Conservation (phyloP, 306 rosid species). For the Cyamopsis tetragonoloba region DNA sequence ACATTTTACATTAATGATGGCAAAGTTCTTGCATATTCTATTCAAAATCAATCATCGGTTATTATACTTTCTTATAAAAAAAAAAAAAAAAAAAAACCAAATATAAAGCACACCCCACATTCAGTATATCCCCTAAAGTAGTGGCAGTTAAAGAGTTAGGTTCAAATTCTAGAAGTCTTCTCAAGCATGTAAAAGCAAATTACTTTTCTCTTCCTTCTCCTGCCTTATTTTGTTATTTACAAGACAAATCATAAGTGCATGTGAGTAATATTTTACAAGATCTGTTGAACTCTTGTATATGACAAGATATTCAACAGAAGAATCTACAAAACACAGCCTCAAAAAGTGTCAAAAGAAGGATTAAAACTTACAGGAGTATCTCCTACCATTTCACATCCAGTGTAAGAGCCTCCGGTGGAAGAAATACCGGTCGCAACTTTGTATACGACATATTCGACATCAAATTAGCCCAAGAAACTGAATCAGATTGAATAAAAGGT, state of each 20-base stretch:
- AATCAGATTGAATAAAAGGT: conserved; percentile 56
- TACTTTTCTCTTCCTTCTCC: background rate
- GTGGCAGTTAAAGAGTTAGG: conserved; percentile 38
- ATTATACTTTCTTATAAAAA: too few relatives aligned
- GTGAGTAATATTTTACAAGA: conserved; percentile 29
- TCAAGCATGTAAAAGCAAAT: conserved; percentile 20
- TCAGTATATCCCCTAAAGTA: too few relatives aligned
- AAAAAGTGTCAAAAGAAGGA: conserved; percentile 1
- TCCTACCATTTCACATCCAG: conserved; percentile 87
- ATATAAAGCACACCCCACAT: conserved; percentile 25
- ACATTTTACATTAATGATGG: background rate
- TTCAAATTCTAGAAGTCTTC: conserved; percentile 1
- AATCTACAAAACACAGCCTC: conserved; percentile 21
- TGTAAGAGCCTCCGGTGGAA: conserved; percentile 79
- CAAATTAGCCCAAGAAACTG: conserved; percentile 70
- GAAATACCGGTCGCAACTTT: conserved; percentile 58
- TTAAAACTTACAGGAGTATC: conserved; percentile 34
- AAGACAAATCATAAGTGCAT: conserved; percentile 20
- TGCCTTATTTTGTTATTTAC: conserved; percentile 43
- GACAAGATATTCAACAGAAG: conserved; percentile 26
- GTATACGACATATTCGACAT: conserved; percentile 80
- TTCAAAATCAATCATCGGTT: background rate
- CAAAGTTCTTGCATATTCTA: conserved; percentile 13
- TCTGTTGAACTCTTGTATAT: conserved; percentile 12
- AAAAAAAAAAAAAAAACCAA: background rate